These are phyloP conservation scores for Porcisia deanei DNA, from an alignment of 208 protist species.

Conservation along the genomic window DNA sequence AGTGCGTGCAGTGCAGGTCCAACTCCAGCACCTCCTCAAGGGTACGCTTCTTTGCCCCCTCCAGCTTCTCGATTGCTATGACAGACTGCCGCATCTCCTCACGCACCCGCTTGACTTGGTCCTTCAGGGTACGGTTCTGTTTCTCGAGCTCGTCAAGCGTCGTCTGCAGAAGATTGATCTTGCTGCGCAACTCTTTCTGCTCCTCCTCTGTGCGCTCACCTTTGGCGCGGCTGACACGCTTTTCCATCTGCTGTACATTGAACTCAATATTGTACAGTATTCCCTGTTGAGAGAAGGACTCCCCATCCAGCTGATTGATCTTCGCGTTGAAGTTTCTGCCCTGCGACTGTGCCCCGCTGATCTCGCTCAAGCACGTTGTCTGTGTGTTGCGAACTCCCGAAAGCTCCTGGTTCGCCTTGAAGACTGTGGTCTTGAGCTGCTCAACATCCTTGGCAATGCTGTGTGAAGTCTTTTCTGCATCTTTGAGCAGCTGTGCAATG, in stretches of 20 bases:
- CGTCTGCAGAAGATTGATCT: constrained; percentile 84
- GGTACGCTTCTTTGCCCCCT: constrained; percentile 47
- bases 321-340: constrained; percentile 86
- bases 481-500: constrained; percentile 59
- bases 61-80: constrained; percentile 54
- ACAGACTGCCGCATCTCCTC: constrained; percentile 79
- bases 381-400: constrained; percentile 61
- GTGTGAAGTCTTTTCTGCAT: constrained; percentile 56
- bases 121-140: constrained; percentile 78
- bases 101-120: constrained; percentile 90
- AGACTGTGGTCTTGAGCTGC: constrained; percentile 79
- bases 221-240: constrained; percentile 89
- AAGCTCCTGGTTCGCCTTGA: constrained; percentile 84
- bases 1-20: constrained; percentile 79
- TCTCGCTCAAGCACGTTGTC: constrained; percentile 75
- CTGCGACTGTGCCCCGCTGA: constrained; percentile 81
- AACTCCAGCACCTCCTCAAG: constrained; percentile 78
- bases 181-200: constrained; percentile 77
- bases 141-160: constrained; percentile 81
- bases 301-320: constrained; percentile 81
- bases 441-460: constrained; percentile 74
- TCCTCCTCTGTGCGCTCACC: constrained; percentile 93
- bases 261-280: constrained; percentile 95
- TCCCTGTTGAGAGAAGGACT: constrained; percentile 92
- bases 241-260: constrained; percentile 95